A percentile compares a stretch with the other conserved stretches of the same genome.
phyloP scores from a whole-genome alignment of 1,139 yeast genomes.

The Pichia sp. region DNA sequence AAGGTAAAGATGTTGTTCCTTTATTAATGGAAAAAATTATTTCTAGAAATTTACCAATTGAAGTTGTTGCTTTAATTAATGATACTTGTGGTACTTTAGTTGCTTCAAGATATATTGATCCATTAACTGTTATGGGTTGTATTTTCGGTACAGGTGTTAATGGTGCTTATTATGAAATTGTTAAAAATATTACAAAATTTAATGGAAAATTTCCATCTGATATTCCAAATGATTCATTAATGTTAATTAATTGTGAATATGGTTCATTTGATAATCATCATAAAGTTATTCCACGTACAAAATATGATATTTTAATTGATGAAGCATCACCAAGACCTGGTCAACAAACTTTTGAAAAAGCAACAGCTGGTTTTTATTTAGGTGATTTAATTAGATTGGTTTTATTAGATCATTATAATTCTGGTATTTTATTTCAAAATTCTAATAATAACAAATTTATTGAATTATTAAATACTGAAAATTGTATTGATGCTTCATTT shows the following conservation, averaged over 20 bases:
- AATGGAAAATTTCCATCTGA: slow-evolving; percentile 65
- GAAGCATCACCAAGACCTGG: slow-evolving; percentile 92
- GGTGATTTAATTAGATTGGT: slow-evolving; percentile 88
- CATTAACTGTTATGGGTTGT: slow-evolving; percentile 89
- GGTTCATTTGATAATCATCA: slow-evolving; percentile 97
- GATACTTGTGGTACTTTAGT: slow-evolving; percentile 97
- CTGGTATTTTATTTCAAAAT: slow-evolving; percentile 49
- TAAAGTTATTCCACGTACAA: slow-evolving; percentile 79
- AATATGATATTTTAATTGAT: slow-evolving; percentile 77
- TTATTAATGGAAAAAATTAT: slow-evolving; percentile 76
- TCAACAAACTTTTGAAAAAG: slow-evolving; percentile 94
- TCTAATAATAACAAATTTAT: slow-evolving; percentile 27
- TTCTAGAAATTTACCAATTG: slow-evolving; percentile 65
- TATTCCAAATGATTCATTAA: slow-evolving; percentile 57
- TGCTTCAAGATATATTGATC: slow-evolving; percentile 91
- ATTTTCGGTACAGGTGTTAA: slow-evolving; percentile 98
- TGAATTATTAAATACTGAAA: slow-evolving; percentile 53
- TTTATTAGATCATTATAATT: slow-evolving; percentile 63
- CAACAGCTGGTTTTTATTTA: slow-evolving; percentile 95
- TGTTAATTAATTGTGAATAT: slow-evolving; percentile 98
- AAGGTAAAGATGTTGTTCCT: slow-evolving; percentile 92
- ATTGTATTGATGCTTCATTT: slow-evolving; percentile 82
- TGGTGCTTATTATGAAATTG: slow-evolving; percentile 89
- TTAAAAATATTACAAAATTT: slow-evolving; percentile 74
- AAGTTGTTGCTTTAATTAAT: slow-evolving; percentile 88